Percentiles rank a stretch among this genome's conserved stretches.
phyloP scores from a whole-genome alignment of 1,284 basidiomycete species.

The Paramarasmius palmivorus region DNA sequence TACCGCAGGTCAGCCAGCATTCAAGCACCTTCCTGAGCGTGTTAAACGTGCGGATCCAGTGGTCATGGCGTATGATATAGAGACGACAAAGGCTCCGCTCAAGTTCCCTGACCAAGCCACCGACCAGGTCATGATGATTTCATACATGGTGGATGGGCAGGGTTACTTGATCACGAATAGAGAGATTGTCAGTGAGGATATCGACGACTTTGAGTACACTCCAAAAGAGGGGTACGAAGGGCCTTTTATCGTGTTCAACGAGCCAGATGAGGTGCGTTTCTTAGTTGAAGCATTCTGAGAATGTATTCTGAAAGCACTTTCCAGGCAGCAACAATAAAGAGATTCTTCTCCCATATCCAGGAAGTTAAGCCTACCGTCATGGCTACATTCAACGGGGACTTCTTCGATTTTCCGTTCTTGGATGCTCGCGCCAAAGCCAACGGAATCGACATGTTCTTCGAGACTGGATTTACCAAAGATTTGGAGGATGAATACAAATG shows the following conservation, averaged over 20 bases:
- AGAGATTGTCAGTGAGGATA: slow-evolving; percentile 96
- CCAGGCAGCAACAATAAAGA: slow-evolving; percentile 75
- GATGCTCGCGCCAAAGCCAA: slow-evolving; percentile 84
- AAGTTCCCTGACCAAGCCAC: slow-evolving; percentile 97
- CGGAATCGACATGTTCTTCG: slow-evolving; percentile 95
- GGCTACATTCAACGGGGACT: slow-evolving; percentile 99
- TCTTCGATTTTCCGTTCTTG: slow-evolving; percentile 99
- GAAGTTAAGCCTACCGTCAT: slow-evolving; percentile 95
- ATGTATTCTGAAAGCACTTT: slow-evolving; percentile 6
- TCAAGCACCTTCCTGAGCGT: slow-evolving; percentile 76
- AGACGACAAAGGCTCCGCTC: slow-evolving; percentile 96
- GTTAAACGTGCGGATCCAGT: slow-evolving; percentile 99
- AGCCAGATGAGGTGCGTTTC: slow-evolving; percentile 79
- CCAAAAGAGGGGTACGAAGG: slow-evolving; percentile 98
- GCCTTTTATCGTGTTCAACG: slow-evolving; percentile 96
- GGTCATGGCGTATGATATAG: slow-evolving; percentile 99
- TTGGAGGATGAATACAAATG: slow-evolving; percentile 96
- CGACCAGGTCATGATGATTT: slow-evolving; percentile 99
- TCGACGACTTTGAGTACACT: slow-evolving; percentile 99
- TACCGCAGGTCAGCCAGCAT: slow-evolving; percentile 77
- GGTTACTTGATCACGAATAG: slow-evolving; percentile 98
- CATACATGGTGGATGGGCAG: slow-evolving; percentile 96
- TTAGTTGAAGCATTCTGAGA: neutral
- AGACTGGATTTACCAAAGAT: slow-evolving; percentile 93
- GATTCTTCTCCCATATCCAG: slow-evolving; percentile 94